A percentile compares a stretch with the other conserved stretches of the same genome.
Conservation (phyloP, 768 basidiomycete genomes). For the Tephrocybe rancida region DNA sequence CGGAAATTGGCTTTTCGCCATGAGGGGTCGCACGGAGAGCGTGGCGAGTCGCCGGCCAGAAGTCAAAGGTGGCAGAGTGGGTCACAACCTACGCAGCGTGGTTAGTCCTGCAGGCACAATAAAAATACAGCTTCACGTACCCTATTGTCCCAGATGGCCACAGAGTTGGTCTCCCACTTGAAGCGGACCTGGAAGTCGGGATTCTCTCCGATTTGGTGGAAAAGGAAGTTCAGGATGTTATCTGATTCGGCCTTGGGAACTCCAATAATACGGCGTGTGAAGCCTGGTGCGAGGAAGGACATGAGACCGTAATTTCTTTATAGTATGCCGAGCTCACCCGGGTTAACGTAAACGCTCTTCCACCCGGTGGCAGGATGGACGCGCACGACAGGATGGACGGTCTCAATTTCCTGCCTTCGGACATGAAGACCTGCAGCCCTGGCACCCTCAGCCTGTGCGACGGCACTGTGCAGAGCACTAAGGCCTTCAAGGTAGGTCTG, state of each 20-base stretch:
- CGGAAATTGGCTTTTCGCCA: slow-evolving; percentile 77
- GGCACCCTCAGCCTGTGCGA: slow-evolving; percentile 76
- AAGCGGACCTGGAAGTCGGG: slow-evolving; percentile 77
- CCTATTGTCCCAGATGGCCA: slow-evolving; percentile 90
- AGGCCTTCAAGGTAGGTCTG: slow-evolving; percentile 79
- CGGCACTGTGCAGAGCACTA: slow-evolving; percentile 73
- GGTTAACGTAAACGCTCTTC: slow-evolving; percentile 85
- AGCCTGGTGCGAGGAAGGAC: slow-evolving; percentile 45
- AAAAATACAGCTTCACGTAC: slow-evolving; percentile 34
- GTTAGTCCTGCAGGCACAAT: neutral
- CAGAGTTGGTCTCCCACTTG: slow-evolving; percentile 74
- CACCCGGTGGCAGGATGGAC: slow-evolving; percentile 85
- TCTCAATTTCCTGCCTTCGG: slow-evolving; percentile 68
- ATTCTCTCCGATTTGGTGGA: slow-evolving; percentile 69
- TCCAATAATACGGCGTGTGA: slow-evolving; percentile 78
- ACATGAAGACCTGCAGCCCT: slow-evolving; percentile 70
- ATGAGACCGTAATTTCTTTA: neutral
- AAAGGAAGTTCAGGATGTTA: slow-evolving; percentile 67
- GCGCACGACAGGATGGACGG: slow-evolving; percentile 78
- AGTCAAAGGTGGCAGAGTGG: slow-evolving; percentile 83
- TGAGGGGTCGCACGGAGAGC: slow-evolving; percentile 82
- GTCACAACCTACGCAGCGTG: slow-evolving; percentile 54
- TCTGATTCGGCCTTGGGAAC: slow-evolving; percentile 86
- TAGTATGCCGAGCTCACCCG: slow-evolving; percentile 38
- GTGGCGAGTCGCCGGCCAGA: slow-evolving; percentile 77